Percentiles rank a stretch among this genome's conserved stretches.
phyloP scores from a whole-genome alignment of 495 filamentous ascomycete species.

The Pseudotulostoma volvatum region DNA sequence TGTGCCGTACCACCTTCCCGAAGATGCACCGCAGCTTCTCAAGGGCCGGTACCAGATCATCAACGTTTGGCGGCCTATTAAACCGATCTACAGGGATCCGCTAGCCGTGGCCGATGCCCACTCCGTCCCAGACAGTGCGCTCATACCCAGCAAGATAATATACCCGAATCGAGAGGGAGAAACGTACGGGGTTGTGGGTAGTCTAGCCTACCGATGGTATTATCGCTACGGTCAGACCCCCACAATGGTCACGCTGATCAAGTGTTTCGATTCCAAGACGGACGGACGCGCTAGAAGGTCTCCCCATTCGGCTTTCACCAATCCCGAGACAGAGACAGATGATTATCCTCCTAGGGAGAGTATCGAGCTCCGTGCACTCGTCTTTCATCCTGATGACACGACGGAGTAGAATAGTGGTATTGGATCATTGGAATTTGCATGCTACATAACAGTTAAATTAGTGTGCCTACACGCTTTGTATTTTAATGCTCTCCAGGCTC shows the following conservation, averaged over 20 bases:
- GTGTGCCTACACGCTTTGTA: too few species aligned
- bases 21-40: constrained; percentile 43
- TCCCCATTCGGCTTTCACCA: constrained; percentile 48
- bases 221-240: constrained; percentile 38
- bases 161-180: constrained; percentile 34
- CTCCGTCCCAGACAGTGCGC: constrained; percentile 27
- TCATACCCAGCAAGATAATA: constrained; percentile 30
- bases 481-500: too few species aligned
- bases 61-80: constrained; percentile 66
- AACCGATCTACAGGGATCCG: constrained; percentile 44
- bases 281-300: constrained; percentile 35
- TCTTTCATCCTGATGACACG: constrained; percentile 35
- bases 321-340: constrained; percentile 33
- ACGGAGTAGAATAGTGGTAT: too few species aligned
- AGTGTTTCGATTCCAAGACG: constrained; percentile 53
- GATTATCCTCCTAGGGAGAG: constrained; percentile 33
- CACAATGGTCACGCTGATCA: constrained; percentile 47
- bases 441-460: too few species aligned
- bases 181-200: constrained; percentile 26
- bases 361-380: constrained; percentile 45
- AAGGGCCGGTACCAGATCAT: constrained; percentile 57
- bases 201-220: constrained; percentile 32
- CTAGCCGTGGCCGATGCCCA: constrained; percentile 42
- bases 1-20: constrained; percentile 44
- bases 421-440: too few species aligned